phyloP scores from a whole-genome alignment of 148 eudicot genomes.

The Rhododendron henanense region DNA sequence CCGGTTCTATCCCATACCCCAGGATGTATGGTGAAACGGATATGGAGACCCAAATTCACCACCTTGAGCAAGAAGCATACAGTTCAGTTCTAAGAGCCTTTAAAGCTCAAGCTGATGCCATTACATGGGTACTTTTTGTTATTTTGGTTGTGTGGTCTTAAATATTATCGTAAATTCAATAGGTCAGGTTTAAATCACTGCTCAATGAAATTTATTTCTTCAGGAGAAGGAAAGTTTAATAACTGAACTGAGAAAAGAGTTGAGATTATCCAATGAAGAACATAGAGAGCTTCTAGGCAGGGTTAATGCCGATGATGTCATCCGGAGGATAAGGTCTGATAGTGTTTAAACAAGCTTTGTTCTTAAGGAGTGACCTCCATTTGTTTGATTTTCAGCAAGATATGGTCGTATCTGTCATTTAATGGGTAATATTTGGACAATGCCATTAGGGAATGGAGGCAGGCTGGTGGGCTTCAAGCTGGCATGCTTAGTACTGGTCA shows the following conservation, averaged over 20 bases:
- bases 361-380: not conserved
- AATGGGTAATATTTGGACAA: slow-evolving; percentile 16
- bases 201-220: slow-evolving; percentile 23
- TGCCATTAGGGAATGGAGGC: slow-evolving; percentile 82
- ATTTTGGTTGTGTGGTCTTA: not conserved
- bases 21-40: slow-evolving; percentile 47
- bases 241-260: slow-evolving; percentile 89
- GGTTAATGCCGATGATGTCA: slow-evolving; percentile 81
- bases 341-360: not conserved
- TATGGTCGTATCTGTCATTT: slow-evolving; percentile 28
- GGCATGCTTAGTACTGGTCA: slow-evolving; percentile 53
- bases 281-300: slow-evolving; percentile 77
- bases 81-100: slow-evolving; percentile 65
- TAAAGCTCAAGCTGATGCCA: slow-evolving; percentile 78
- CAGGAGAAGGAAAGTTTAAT: slow-evolving; percentile 85
- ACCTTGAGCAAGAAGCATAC: slow-evolving; percentile 68
- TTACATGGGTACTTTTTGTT: slow-evolving; percentile 52
- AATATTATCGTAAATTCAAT: slow-evolving; percentile 5
- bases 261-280: slow-evolving; percentile 88
- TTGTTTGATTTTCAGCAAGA: not conserved
- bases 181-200: slow-evolving; percentile 23
- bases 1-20: slow-evolving; percentile 36
- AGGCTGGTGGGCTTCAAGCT: slow-evolving; percentile 65
- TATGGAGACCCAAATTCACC: slow-evolving; percentile 63
- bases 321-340: slow-evolving; percentile 73